Base-by-base conservation (phyloP, 1,139 yeast species). In the Suhomyces bribrorum region DNA sequence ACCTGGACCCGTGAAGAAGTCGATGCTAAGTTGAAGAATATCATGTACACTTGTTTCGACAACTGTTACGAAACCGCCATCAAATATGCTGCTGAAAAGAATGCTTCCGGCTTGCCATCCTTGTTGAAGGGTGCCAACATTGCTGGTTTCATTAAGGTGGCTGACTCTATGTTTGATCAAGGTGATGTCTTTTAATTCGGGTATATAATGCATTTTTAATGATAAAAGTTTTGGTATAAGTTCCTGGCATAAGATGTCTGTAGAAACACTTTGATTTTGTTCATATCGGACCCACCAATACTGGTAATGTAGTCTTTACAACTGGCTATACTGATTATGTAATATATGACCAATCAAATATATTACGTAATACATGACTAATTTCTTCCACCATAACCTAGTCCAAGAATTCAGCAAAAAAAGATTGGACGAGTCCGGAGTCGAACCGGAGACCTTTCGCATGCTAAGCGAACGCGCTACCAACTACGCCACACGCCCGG, bases 41-140 rank as follows among this genome's bases (percentile, higher is more conserved):
- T 92, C 67, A 90, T 92, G 97, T 77, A 83, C 69, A 82, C 79
- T 65, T 87, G 96, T 77, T 92, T 92, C 81, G 78, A 86, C 64
- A 86, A 83, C 78, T 90, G 97, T 73, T 85, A 88, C 72, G 76
- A 79, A 55, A 90, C 96, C 50, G 95, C 97, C 44, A 66, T 77
- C 55, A 75, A 81, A 59, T 92, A 85, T 79, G 73, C 89, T 49
- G 78, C 83, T 56, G 92, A 83, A 67, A 72, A 76, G 69, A 69
- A 73, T 52, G 70, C 81, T 43, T 50, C 48, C 27, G 61, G 57
- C 35, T 76, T 89, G 61, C 97, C 98, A 58, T 89, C 97, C 37
- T 79, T 92, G 62, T 95, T 90, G 57, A 87, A 87, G 79, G 98
- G 98, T 75, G 97, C 97, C 59, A 92, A 92, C 83, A 85, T 92